These are phyloP conservation scores for Penicillium silybi DNA, from an alignment of 495 filamentous ascomycete species.

Conservation along the genomic window DNA sequence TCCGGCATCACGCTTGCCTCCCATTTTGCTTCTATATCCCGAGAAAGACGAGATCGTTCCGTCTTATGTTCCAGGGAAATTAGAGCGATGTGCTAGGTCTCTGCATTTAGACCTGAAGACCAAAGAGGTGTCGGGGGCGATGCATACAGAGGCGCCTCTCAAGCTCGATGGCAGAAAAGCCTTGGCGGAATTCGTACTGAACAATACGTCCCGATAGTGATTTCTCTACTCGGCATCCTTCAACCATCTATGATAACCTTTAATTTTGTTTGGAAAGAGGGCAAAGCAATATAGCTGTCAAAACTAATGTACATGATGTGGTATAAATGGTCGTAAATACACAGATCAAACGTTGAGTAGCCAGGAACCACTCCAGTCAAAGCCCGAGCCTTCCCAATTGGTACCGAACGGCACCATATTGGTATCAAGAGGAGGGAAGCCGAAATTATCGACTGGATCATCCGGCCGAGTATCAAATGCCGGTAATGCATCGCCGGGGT, in stretches of 20 bases:
- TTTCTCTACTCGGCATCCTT: too few species aligned
- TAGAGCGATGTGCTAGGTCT: constrained; percentile 34
- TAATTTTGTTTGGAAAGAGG: too few species aligned
- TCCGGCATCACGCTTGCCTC: constrained; percentile 14
- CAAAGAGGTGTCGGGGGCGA: constrained; percentile 40
- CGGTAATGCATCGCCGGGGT: constrained; percentile 4
- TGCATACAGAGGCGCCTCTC: constrained; percentile 49
- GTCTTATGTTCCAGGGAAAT: constrained; percentile 46
- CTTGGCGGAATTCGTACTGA: constrained; percentile 33
- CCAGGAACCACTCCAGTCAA: constrained; percentile 31
- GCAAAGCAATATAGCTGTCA: background rate
- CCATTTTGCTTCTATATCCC: constrained; percentile 58
- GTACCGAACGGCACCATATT: constrained; percentile 20
- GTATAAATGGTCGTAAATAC: background rate
- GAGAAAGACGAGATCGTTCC: constrained; percentile 69
- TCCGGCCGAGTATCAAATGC: constrained; percentile 11
- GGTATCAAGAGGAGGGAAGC: constrained; percentile 14
- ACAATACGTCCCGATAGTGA: background rate
- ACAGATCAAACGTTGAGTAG: constrained; percentile 19
- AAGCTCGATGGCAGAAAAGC: constrained; percentile 40
- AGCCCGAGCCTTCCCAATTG: constrained; percentile 26
- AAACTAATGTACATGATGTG: background rate
- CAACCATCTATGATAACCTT: background rate
- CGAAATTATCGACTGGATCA: constrained; percentile 9
- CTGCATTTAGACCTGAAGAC: constrained; percentile 28